Evolutionary conservation across 306 rosid species (phyloP).

Genomic region (Urtica urens): DNA sequence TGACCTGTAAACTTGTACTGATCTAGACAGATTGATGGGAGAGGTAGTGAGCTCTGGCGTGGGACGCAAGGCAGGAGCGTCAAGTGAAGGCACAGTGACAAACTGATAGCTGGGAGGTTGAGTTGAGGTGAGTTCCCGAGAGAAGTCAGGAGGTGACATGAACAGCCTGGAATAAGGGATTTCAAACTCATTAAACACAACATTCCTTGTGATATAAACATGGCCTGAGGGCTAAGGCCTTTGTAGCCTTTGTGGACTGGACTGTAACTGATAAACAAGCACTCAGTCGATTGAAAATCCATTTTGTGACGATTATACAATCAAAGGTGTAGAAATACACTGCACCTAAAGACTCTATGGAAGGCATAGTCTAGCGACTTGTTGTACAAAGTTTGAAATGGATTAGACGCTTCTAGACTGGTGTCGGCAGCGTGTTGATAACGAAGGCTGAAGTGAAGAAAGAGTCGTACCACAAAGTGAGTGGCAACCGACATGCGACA

Average conservation of each 20-base stretch:
- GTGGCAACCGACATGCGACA: not conserved
- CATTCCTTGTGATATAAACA: too few species aligned
- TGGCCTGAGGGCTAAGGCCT: not conserved
- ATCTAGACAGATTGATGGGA: too few species aligned
- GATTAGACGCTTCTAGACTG: not conserved
- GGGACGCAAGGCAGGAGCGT: too few species aligned
- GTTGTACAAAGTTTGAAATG: not conserved
- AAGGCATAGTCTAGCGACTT: not conserved
- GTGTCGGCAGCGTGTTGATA: not conserved
- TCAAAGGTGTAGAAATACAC: not conserved
- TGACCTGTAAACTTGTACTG: too few species aligned
- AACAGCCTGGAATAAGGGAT: too few species aligned
- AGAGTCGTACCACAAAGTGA: not conserved
- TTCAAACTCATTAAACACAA: too few species aligned
- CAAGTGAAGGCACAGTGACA: too few species aligned
- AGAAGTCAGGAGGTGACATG: too few species aligned
- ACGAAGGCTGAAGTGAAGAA: not conserved
- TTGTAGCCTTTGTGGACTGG: not conserved
- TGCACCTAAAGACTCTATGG: not conserved
- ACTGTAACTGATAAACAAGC: not conserved
- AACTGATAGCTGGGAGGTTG: too few species aligned
- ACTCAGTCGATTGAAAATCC: not conserved
- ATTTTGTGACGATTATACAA: not conserved
- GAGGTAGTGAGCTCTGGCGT: too few species aligned
- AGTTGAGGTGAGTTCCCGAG: too few species aligned